Conservation (phyloP, 192 early-diverging fungal genomes). For the Chytriomyces sp. region DNA sequence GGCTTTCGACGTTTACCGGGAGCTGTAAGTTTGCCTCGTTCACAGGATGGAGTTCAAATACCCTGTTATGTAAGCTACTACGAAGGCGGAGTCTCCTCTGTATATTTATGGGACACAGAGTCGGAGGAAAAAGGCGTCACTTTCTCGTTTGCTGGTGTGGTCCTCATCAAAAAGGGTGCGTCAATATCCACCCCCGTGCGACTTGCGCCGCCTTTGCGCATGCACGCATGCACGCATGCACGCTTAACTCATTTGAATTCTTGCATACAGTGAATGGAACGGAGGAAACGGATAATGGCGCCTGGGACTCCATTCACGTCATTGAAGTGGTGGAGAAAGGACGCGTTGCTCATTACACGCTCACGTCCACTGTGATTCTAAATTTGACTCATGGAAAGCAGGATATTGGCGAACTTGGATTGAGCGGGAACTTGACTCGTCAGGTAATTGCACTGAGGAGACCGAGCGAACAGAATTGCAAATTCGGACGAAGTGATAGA, state of each 20-base stretch:
- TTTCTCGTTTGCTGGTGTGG: constrained; percentile 94
- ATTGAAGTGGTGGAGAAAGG: constrained; percentile 86
- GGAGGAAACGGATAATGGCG: constrained; percentile 48
- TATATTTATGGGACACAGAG: constrained; percentile 93
- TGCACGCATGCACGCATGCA: too few relatives aligned
- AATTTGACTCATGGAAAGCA: constrained; percentile 73
- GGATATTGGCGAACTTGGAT: constrained; percentile 71
- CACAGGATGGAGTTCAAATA: not conserved
- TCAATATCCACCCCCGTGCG: too few relatives aligned
- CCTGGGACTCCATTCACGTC: constrained; percentile 99
- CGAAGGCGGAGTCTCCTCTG: constrained; percentile 95
- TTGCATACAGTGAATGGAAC: too few relatives aligned
- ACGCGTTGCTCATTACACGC: constrained; percentile 88
- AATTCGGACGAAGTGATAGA: too few relatives aligned
- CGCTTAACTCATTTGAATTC: too few relatives aligned
- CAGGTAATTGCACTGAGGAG: constrained; percentile 67
- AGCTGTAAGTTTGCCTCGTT: constrained; percentile 51
- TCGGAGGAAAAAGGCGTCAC: constrained; percentile 69
- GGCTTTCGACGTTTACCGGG: constrained; percentile 94
- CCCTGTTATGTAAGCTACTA: constrained; percentile 56
- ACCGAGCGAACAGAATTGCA: too few relatives aligned
- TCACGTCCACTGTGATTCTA: constrained; percentile 96
- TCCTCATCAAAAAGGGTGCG: constrained; percentile 96
- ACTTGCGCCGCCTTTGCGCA: too few relatives aligned
- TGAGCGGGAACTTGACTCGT: constrained; percentile 90